Evolutionary conservation across 2,329 filamentous ascomycete genomes (phyloP), one percentile per base, ranked within the genome.

Genomic region (Fusarium irregulare): DNA sequence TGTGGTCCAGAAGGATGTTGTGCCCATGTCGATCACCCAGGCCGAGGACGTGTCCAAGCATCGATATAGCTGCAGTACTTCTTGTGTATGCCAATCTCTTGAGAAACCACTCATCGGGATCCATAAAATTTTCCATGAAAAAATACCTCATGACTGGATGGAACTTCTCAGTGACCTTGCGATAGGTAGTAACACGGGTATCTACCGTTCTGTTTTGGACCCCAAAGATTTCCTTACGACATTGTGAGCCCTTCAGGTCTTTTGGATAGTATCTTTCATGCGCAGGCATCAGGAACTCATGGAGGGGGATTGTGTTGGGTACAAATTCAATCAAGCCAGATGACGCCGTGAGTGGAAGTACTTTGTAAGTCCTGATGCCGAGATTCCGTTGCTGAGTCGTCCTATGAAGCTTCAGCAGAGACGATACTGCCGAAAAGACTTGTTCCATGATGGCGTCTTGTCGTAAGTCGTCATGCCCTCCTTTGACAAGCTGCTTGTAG

Each of bases 381-480:
- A 99, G 85, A 69, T 93, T 93, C 8, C 96, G 91, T 76, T 97
- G 94, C 41, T 94, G 91, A 4, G 96, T 98, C 14, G 91, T 88
- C 58, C 93, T 91, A 78, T 98, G 94, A 50, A 93, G 91, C 77
- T 93, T 92, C 27, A 99, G 84, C 23, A 99, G 88, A 54, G 93
- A 92, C 61, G 94, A 98, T 23, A 98, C 96, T 80, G 97, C 94
- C 62, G 94, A 93, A 78, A 99, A 99, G 2, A 99, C 96, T 80
- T 99, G 96, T 80, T 99, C 97, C 97, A 99, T 99, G 84, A 89
- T 99, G 46, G 95, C 93, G 76, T 99, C 96, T 82, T 99, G 96
- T 11, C 97, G 92, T 14, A 99, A 87, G 77, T 99, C 95, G 78
- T 99, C 96, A 76, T 95, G 95, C 20, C 96, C 94, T 67, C 94